Percentiles rank a stretch among this genome's conserved stretches.
Conservation (phyloP, 192 early-diverging fungal genomes). For the Podochytrium sp. region DNA sequence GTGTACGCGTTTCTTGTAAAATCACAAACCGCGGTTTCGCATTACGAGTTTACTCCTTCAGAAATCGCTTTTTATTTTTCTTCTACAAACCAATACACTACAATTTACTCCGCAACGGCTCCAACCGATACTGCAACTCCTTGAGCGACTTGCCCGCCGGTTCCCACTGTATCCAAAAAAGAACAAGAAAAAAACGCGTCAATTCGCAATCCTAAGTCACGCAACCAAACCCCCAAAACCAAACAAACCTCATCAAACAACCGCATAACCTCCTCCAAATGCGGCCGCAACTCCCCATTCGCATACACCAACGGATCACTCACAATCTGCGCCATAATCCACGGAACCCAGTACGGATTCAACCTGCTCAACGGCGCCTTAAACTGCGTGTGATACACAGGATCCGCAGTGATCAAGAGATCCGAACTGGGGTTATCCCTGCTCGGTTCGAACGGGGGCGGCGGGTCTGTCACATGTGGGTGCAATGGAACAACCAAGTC, state of each 20-base stretch:
- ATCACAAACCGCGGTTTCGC: too few relatives aligned
- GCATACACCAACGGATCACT: conserved; percentile 67
- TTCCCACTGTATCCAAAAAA: too few relatives aligned
- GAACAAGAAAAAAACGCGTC: too few relatives aligned
- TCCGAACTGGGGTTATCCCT: conserved; percentile 24
- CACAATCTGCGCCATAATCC: conserved; percentile 88
- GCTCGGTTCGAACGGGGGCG: conserved; percentile 13
- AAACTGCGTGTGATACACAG: conserved; percentile 45
- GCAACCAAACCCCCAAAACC: too few relatives aligned
- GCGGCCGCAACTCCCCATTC: conserved; percentile 52
- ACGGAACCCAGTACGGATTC: conserved; percentile 92
- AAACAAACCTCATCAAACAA: conserved; percentile 78
- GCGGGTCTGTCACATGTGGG: conserved; percentile 6
- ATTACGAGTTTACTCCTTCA: too few relatives aligned
- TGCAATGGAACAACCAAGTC: conserved; percentile 3
- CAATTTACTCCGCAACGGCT: conserved; percentile 78
- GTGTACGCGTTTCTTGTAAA: too few relatives aligned
- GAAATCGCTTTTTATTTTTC: too few relatives aligned
- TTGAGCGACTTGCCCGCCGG: conserved; percentile 70
- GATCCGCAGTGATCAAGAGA: conserved; percentile 20
- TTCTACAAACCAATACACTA: too few relatives aligned
- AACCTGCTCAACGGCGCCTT: conserved; percentile 61
- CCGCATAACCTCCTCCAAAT: conserved; percentile 67
- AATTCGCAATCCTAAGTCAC: too few relatives aligned
- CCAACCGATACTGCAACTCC: conserved; percentile 91